These are phyloP conservation scores for Tulasnella sp. DNA, from an alignment of 768 basidiomycete species.

Conservation along the genomic window DNA sequence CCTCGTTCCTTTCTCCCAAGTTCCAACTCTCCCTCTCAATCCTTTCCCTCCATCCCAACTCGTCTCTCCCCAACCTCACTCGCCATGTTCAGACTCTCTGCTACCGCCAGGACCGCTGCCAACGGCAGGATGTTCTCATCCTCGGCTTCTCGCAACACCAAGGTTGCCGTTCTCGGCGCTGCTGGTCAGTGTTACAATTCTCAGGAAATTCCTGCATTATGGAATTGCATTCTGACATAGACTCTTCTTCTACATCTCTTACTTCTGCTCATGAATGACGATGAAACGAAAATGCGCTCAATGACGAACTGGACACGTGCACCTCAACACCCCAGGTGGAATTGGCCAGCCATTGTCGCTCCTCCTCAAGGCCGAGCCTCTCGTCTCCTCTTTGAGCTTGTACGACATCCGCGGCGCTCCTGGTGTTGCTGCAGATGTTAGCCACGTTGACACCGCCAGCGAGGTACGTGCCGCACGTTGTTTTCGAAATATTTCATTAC, in stretches of 20 bases:
- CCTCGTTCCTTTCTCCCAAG: not conserved
- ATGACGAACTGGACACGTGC: not conserved
- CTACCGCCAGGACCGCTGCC: slow-evolving; percentile 18
- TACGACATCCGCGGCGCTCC: slow-evolving; percentile 96
- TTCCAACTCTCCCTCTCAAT: not conserved
- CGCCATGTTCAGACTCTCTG: slow-evolving; percentile 29
- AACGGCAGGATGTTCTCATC: slow-evolving; percentile 67
- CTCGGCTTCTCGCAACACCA: slow-evolving; percentile 68
- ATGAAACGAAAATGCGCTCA: not conserved
- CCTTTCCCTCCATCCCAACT: slow-evolving; percentile 7
- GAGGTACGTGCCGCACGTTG: slow-evolving; percentile 54
- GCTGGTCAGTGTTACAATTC: slow-evolving; percentile 61
- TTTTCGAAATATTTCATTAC: not conserved
- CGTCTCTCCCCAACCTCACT: not conserved
- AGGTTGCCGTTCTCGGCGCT: slow-evolving; percentile 96
- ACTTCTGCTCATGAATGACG: not conserved
- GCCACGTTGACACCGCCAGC: slow-evolving; percentile 87
- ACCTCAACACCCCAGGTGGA: slow-evolving; percentile 55
- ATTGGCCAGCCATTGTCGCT: slow-evolving; percentile 97
- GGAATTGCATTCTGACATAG: not conserved
- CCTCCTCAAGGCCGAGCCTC: slow-evolving; percentile 89
- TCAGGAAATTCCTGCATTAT: not conserved
- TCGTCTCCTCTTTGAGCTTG: slow-evolving; percentile 81
- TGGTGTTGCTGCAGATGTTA: slow-evolving; percentile 96
- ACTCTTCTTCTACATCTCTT: not conserved